Percentiles rank a stretch among this genome's conserved stretches.
These are phyloP conservation scores for Saccharum hybrid DNA, from an alignment of 202 grass and related monocot genomes.

Conservation along the genomic window DNA sequence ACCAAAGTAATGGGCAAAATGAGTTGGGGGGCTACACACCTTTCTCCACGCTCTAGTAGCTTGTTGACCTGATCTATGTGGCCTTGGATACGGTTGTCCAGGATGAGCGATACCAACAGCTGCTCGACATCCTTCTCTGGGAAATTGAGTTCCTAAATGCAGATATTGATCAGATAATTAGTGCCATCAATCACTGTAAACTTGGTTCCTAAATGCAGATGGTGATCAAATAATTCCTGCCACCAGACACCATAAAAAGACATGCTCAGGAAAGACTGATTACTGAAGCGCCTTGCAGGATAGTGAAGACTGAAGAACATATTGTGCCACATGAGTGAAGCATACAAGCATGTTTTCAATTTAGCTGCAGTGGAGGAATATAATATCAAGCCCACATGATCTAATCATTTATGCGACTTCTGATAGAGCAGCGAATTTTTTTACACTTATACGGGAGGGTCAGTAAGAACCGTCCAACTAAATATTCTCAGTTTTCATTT, in stretches of 20 bases:
- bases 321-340: background rate
- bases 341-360: background rate
- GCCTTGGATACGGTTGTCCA: constrained; percentile 93
- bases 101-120: constrained; percentile 88
- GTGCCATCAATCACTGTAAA: background rate
- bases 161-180: constrained; percentile 5
- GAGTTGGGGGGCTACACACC: constrained; percentile 43
- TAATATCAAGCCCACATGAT: background rate
- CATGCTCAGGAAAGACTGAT: background rate
- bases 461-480: background rate
- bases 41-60: constrained; percentile 85
- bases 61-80: constrained; percentile 99
- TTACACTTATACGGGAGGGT: background rate
- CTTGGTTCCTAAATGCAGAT: constrained; percentile 56
- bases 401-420: constrained; percentile 4
- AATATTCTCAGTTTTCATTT: background rate
- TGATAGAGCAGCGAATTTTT: background rate
- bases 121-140: constrained; percentile 99
- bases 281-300: background rate
- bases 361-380: background rate
- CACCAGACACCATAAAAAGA: background rate
- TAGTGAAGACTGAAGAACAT: background rate
- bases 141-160: constrained; percentile 89
- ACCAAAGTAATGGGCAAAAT: background rate
- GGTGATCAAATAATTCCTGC: background rate